Evolutionary conservation across 192 early-diverging fungal genomes (phyloP).

Genomic region (Rhizoclosmatium globosum): DNA sequence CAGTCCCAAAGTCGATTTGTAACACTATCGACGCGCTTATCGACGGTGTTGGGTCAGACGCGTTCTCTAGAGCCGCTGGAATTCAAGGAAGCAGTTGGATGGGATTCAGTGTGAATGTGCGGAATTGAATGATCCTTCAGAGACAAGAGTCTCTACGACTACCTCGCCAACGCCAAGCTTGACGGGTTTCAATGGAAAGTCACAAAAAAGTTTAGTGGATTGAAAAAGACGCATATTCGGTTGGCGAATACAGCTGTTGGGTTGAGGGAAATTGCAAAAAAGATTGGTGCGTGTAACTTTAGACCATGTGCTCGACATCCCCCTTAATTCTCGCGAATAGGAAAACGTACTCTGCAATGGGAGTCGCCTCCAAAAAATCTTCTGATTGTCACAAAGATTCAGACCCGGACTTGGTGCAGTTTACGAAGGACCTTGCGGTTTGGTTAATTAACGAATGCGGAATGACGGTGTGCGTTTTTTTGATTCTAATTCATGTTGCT

Average conservation of each 20-base stretch:
- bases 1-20: too few species aligned
- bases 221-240: slow-evolving; percentile 43
- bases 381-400: slow-evolving; percentile 56
- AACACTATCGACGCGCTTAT: too few species aligned
- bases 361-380: slow-evolving; percentile 52
- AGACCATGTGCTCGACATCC: not conserved
- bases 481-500: not conserved
- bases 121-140: too few species aligned
- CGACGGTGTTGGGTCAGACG: too few species aligned
- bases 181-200: not conserved
- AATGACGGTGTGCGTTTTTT: slow-evolving; percentile 51
- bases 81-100: too few species aligned
- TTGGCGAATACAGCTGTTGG: slow-evolving; percentile 61
- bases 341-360: slow-evolving; percentile 52
- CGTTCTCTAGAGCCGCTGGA: too few species aligned
- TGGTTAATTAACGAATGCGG: slow-evolving; percentile 47
- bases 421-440: slow-evolving; percentile 48
- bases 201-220: slow-evolving; percentile 17
- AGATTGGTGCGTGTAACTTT: slow-evolving; percentile 44
- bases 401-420: slow-evolving; percentile 47
- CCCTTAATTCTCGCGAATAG: slow-evolving; percentile 17
- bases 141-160: too few species aligned
- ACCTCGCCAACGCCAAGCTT: too few species aligned
- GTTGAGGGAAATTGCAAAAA: slow-evolving; percentile 58
- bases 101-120: too few species aligned